Conservation (phyloP, 1,284 basidiomycete genomes). For the Cystobasidium sp. region DNA sequence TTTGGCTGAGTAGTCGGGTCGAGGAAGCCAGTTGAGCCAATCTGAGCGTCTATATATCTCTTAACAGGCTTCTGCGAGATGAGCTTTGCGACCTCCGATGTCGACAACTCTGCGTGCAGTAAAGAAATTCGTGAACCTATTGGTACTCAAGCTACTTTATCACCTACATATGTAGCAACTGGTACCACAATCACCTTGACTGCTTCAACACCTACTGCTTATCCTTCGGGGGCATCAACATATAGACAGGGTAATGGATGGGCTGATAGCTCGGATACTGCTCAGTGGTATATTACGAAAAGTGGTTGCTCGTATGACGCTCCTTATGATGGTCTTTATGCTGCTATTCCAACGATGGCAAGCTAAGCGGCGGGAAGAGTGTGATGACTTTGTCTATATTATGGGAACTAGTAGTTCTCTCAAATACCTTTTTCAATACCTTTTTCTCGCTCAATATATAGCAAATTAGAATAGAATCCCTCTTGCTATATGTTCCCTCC, state of each 20-base stretch:
- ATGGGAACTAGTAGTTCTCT: too few relatives aligned
- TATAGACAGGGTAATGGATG: slow-evolving; percentile 72
- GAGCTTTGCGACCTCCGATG: slow-evolving; percentile 55
- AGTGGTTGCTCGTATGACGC: too few relatives aligned
- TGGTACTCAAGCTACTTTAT: slow-evolving; percentile 53
- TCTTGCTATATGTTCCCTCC: too few relatives aligned
- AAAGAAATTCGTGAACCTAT: slow-evolving; percentile 56
- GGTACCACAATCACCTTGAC: slow-evolving; percentile 48
- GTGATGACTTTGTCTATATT: too few relatives aligned
- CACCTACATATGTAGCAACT: slow-evolving; percentile 65
- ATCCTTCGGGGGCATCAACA: slow-evolving; percentile 58
- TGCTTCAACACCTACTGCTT: slow-evolving; percentile 64
- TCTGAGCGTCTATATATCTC: slow-evolving; percentile 61
- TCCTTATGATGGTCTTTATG: neutral
- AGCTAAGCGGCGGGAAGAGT: neutral
- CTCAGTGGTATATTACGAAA: slow-evolving; percentile 58
- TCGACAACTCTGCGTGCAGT: slow-evolving; percentile 60
- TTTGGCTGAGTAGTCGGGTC: neutral
- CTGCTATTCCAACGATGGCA: neutral
- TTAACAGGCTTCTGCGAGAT: slow-evolving; percentile 69
- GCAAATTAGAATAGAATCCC: too few relatives aligned
- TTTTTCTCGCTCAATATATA: too few relatives aligned
- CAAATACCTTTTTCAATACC: too few relatives aligned
- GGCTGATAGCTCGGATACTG: slow-evolving; percentile 69
- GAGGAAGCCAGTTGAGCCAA: neutral